Conservation (phyloP, 2,329 filamentous ascomycete genomes). For the Chrysosporium keratinophilum region DNA sequence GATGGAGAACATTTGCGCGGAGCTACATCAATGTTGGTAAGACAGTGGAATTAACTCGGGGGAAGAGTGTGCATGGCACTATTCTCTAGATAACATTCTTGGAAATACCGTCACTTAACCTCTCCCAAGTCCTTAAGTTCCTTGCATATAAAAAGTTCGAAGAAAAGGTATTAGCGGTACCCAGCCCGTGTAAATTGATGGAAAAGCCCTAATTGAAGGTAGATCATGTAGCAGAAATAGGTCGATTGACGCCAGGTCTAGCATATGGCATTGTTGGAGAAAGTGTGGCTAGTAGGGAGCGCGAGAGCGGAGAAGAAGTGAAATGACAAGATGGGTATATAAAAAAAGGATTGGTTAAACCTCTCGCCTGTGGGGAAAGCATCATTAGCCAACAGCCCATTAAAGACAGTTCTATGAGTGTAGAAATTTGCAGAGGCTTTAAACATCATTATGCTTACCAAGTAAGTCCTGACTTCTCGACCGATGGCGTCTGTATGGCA, state of each 20-base stretch:
- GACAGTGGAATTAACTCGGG: neutral
- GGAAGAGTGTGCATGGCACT: neutral
- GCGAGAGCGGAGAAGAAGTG: neutral
- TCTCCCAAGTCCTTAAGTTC: neutral
- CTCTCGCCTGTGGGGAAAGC: neutral
- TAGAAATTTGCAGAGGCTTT: neutral
- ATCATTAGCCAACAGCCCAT: neutral
- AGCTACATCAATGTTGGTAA: neutral
- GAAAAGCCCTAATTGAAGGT: neutral
- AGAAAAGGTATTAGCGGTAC: neutral
- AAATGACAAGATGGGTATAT: neutral
- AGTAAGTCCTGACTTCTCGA: conserved; percentile 26
- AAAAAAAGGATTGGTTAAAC: neutral
- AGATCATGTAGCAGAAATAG: neutral
- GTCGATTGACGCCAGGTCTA: neutral
- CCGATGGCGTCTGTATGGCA: conserved; percentile 37
- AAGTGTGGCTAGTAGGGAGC: neutral
- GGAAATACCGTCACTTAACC: neutral
- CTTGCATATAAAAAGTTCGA: neutral
- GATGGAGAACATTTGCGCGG: neutral
- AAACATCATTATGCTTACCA: conserved; percentile 23
- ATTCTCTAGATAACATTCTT: neutral
- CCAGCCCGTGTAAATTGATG: neutral
- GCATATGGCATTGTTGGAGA: neutral
- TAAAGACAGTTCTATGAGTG: neutral